Evolutionary conservation across 164 flowering plant genomes (phyloP).

Genomic region (Stephania yunnanensis): DNA sequence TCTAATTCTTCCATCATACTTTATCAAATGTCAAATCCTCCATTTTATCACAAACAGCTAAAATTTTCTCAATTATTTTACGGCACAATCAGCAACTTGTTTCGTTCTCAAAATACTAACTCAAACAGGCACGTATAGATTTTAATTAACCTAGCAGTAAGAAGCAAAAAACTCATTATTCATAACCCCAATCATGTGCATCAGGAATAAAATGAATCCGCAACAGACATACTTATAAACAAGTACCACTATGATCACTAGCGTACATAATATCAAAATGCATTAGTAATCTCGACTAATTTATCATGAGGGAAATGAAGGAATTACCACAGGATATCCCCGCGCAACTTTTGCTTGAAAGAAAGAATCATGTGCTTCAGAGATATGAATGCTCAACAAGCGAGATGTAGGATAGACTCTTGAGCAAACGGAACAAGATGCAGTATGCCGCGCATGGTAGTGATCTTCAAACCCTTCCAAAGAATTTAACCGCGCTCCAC

Average conservation of each 20-base stretch:
- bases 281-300: slow-evolving; percentile 1
- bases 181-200: no score
- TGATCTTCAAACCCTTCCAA: slow-evolving; percentile 87
- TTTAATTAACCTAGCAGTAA: neutral
- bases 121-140: neutral
- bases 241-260: no score
- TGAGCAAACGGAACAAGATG: slow-evolving; percentile 88
- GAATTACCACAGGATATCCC: slow-evolving; percentile 73
- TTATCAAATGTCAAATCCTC: no score
- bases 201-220: no score
- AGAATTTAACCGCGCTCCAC: slow-evolving; percentile 59
- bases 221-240: no score
- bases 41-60: no score
- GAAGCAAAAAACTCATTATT: neutral
- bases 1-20: no score
- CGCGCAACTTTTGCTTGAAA: slow-evolving; percentile 96
- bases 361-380: slow-evolving; percentile 95
- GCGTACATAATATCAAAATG: neutral
- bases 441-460: slow-evolving; percentile 77
- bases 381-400: slow-evolving; percentile 85
- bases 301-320: neutral
- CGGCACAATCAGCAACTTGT: neutral
- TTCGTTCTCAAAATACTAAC: neutral
- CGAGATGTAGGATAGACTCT: slow-evolving; percentile 89
- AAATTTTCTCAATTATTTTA: no score